phyloP scores from a whole-genome alignment of 2,329 filamentous ascomycete species.

The Elsinoe batatas region DNA sequence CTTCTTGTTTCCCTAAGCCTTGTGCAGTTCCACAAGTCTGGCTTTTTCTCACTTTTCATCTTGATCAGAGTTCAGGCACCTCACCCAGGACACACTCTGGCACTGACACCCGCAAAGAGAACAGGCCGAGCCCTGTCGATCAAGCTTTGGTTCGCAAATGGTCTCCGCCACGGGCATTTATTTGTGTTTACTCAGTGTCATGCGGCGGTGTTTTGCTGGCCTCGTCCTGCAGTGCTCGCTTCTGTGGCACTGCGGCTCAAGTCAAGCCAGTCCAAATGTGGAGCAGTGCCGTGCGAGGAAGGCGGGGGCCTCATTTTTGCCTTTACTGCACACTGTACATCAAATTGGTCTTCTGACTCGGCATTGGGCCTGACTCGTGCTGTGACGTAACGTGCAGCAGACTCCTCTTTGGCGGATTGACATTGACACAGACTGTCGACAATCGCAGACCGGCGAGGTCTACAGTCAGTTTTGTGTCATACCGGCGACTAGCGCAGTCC shows the following conservation, averaged over 20 bases:
- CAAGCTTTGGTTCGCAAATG: conserved; percentile 4
- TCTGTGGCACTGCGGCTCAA: neutral
- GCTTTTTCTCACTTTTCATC: neutral
- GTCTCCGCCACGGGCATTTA: too few species aligned
- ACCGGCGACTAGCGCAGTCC: neutral
- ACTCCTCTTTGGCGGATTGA: too few species aligned
- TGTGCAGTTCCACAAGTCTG: conserved; percentile 1
- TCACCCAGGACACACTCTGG: too few species aligned
- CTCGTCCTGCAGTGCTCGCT: too few species aligned
- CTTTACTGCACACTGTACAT: too few species aligned
- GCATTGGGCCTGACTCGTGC: too few species aligned
- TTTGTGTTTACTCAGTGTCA: too few species aligned
- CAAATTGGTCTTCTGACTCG: too few species aligned
- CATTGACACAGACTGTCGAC: too few species aligned
- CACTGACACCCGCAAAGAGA: neutral
- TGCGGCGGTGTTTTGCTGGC: neutral
- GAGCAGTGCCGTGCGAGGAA: neutral
- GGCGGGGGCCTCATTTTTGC: neutral
- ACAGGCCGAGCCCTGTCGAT: neutral
- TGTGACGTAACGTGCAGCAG: too few species aligned
- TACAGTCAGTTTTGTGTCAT: neutral
- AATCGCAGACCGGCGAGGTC: too few species aligned
- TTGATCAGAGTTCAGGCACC: too few species aligned
- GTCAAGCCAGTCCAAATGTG: neutral
- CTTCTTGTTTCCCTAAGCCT: neutral